Evolutionary conservation across 345 rosid species (phyloP).

Genomic region (Excoecaria cochinchinensis): DNA sequence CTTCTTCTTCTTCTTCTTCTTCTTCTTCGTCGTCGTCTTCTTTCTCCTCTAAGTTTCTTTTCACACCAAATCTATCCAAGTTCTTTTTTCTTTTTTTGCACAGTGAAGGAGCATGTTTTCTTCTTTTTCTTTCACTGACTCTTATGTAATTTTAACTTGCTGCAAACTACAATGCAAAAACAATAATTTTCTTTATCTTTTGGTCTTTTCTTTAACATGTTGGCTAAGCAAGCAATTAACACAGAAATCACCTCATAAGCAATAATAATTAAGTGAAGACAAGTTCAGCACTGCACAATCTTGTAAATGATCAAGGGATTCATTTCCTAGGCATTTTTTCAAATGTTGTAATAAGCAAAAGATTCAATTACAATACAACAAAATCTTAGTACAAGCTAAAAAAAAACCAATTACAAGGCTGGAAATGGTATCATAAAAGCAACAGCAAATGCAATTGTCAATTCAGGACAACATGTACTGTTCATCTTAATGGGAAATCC

Average conservation of each 20-base stretch:
- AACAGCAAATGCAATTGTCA: constrained; percentile 21
- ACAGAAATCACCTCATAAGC: neutral
- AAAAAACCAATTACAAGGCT: neutral
- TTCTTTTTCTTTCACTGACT: neutral
- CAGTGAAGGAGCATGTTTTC: neutral
- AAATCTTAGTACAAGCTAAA: neutral
- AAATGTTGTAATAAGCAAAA: neutral
- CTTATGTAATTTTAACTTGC: neutral
- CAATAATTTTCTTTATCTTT: neutral
- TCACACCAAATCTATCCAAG: constrained; percentile 1
- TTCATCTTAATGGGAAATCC: constrained; percentile 14
- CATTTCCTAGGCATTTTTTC: neutral
- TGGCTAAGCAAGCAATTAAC: neutral
- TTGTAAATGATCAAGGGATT: constrained; percentile 6
- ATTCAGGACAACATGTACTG: constrained; percentile 8
- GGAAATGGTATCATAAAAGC: neutral
- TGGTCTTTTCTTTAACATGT: neutral
- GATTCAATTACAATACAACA: neutral
- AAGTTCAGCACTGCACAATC: neutral
- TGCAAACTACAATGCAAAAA: neutral
- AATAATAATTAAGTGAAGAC: too few species aligned
- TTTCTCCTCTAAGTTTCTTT: neutral
- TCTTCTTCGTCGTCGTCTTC: too few species aligned
- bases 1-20: neutral
- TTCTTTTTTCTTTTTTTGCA: constrained; percentile 10